Evolutionary conservation across 768 basidiomycete species (phyloP).

Genomic region (Scleroderma bovista): DNA sequence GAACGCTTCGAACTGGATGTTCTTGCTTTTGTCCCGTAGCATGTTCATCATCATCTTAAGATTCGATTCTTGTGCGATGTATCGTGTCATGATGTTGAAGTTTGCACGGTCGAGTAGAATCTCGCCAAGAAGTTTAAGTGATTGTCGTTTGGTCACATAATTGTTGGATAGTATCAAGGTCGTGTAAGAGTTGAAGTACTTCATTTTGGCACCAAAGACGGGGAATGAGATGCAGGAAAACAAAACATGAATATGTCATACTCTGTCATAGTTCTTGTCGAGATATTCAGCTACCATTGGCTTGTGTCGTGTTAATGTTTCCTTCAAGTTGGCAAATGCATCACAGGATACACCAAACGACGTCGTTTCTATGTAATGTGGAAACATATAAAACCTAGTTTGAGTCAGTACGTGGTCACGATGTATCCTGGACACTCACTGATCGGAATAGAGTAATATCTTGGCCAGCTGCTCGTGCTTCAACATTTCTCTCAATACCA

Average conservation of each 20-base stretch:
- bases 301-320: constrained; percentile 94
- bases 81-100: constrained; percentile 97
- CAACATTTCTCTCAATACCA: constrained; percentile 97
- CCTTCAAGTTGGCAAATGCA: constrained; percentile 96
- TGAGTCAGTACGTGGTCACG: constrained; percentile 1
- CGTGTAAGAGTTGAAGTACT: constrained; percentile 97
- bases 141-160: constrained; percentile 99
- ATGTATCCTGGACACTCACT: constrained; percentile 51
- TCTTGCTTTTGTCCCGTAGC: constrained; percentile 95
- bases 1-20: constrained; percentile 99
- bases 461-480: constrained; percentile 87
- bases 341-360: constrained; percentile 99
- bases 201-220: no score
- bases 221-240: not conserved
- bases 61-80: constrained; percentile 92
- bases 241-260: constrained; percentile 33
- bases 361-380: constrained; percentile 93
- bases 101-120: constrained; percentile 97
- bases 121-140: constrained; percentile 95
- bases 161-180: constrained; percentile 89
- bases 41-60: constrained; percentile 99
- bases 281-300: constrained; percentile 97
- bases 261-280: constrained; percentile 95
- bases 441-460: constrained; percentile 86
- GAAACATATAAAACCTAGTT: constrained; percentile 89